phyloP scores from a whole-genome alignment of 441 rosid genomes.

The Jatropha podagrica region DNA sequence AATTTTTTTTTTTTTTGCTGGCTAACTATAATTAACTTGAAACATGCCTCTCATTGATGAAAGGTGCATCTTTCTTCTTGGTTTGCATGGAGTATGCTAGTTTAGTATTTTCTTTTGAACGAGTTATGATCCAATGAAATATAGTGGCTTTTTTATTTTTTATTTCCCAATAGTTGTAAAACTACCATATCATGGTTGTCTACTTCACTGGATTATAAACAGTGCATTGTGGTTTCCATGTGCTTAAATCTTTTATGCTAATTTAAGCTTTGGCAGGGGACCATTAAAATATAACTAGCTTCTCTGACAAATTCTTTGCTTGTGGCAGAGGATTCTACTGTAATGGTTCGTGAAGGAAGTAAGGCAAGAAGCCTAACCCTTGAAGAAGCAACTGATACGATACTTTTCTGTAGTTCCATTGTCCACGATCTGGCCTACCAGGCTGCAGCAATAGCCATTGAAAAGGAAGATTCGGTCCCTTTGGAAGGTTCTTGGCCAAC shows the following conservation, averaged over 20 bases:
- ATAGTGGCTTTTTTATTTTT: too few species aligned
- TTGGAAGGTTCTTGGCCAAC: slow-evolving; percentile 63
- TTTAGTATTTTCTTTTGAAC: background rate
- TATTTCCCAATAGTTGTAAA: background rate
- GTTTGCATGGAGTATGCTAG: background rate
- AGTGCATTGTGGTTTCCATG: slow-evolving; percentile 13
- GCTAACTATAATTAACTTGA: background rate
- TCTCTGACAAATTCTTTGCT: slow-evolving; percentile 33
- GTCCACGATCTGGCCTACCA: slow-evolving; percentile 85
- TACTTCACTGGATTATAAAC: slow-evolving; percentile 9
- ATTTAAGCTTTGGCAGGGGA: slow-evolving; percentile 20
- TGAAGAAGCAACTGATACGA: slow-evolving; percentile 93
- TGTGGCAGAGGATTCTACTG: slow-evolving; percentile 71
- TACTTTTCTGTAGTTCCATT: slow-evolving; percentile 94
- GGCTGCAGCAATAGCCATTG: slow-evolving; percentile 79
- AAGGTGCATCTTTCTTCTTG: background rate
- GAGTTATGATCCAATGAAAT: background rate
- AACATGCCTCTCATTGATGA: background rate
- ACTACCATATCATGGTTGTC: background rate
- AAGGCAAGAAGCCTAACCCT: slow-evolving; percentile 86
- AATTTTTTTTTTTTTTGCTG: background rate
- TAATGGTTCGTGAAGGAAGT: slow-evolving; percentile 54
- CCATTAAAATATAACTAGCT: slow-evolving; percentile 13
- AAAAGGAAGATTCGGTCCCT: slow-evolving; percentile 52
- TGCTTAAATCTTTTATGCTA: slow-evolving; percentile 18